Percentiles rank a stretch among this genome's conserved stretches.
These are phyloP conservation scores for Chenopodium quinoa DNA, from an alignment of 148 eudicot species.

Conservation along the genomic window DNA sequence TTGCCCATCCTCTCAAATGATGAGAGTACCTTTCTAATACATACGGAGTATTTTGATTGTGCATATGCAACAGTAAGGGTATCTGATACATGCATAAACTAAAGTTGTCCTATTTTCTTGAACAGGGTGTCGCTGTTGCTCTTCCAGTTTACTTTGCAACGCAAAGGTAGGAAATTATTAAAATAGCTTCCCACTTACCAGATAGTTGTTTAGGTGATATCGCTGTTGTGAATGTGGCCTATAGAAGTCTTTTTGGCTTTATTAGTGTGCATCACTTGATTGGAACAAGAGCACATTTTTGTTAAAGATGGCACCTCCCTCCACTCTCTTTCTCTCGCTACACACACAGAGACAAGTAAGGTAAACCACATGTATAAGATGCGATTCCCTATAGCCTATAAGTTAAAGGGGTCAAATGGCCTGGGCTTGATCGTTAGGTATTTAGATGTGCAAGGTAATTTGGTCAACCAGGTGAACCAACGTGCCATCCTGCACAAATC, in stretches of 20 bases:
- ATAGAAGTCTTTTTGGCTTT: not conserved
- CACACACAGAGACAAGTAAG: not conserved
- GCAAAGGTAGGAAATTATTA: slow-evolving; percentile 52
- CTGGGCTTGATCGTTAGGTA: not conserved
- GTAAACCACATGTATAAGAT: not conserved
- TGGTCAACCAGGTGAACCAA: not conserved
- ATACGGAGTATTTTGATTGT: not conserved
- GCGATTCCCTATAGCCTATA: not conserved
- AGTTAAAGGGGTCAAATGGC: not conserved
- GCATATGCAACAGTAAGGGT: not conserved
- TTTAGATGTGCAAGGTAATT: not conserved
- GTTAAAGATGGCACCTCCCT: not conserved
- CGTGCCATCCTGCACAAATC: not conserved
- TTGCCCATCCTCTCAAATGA: not conserved
- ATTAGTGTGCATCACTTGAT: not conserved
- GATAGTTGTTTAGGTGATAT: not conserved
- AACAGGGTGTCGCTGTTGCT: slow-evolving; percentile 98
- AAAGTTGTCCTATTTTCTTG: slow-evolving; percentile 8
- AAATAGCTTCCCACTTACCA: not conserved
- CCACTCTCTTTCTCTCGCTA: not conserved
- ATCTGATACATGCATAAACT: slow-evolving; percentile 18
- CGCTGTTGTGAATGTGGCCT: not conserved
- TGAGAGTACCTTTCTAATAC: not conserved
- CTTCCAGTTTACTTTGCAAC: slow-evolving; percentile 99
- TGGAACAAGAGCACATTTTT: not conserved